A percentile compares a stretch with the other conserved stretches of the same genome.
Conservation (phyloP, 2,329 filamentous ascomycete genomes). For the Colletotrichum aenigma region DNA sequence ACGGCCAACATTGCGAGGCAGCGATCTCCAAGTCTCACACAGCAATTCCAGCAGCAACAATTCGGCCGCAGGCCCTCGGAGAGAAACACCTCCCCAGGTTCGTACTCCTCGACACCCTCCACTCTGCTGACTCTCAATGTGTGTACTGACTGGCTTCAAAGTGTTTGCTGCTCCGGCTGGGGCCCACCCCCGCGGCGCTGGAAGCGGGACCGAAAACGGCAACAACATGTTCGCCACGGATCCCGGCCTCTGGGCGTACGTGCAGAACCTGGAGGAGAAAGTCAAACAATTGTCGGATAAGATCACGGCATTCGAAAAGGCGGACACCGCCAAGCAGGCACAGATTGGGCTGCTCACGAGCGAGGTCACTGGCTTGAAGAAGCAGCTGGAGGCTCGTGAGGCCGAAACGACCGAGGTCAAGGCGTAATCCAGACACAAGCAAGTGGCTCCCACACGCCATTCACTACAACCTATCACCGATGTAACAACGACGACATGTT, state of each 20-base stretch:
- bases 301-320: conserved; percentile 40
- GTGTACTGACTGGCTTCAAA: background rate
- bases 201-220: conserved; percentile 62
- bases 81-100: conserved; percentile 52
- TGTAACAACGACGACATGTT: conserved; percentile 22
- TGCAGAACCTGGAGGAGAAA: conserved; percentile 71
- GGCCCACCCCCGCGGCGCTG: conserved; percentile 40
- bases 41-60: conserved; percentile 69
- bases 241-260: conserved; percentile 72
- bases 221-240: conserved; percentile 71
- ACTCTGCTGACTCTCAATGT: background rate
- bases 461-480: conserved; percentile 5
- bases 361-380: conserved; percentile 36
- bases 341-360: conserved; percentile 38
- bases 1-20: conserved; percentile 56
- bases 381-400: conserved; percentile 30
- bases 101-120: background rate
- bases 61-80: conserved; percentile 62
- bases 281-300: conserved; percentile 51
- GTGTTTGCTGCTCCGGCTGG: conserved; percentile 15
- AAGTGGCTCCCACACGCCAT: background rate
- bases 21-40: conserved; percentile 68
- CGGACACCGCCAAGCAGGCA: conserved; percentile 40
- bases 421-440: conserved; percentile 5
- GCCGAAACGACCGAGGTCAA: conserved; percentile 4